Conservation (phyloP, 2,329 filamentous ascomycete genomes). For the Phaeosphaeria sp. region DNA sequence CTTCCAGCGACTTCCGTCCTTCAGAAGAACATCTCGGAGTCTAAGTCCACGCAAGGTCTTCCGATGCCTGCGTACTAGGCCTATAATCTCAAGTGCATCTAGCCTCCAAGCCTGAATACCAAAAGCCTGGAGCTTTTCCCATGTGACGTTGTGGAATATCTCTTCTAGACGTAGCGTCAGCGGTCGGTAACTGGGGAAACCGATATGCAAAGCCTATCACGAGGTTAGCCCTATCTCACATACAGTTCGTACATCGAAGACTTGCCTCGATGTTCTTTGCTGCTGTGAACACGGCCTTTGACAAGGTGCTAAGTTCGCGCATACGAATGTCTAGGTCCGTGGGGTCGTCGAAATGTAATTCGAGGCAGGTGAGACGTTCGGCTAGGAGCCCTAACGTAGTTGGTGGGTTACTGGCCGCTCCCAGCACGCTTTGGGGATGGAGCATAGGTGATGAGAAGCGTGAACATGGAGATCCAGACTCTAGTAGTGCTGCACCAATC, state of each 20-base stretch:
- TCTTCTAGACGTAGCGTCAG: conserved; percentile 64
- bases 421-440: conserved; percentile 64
- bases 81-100: conserved; percentile 65
- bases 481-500: conserved; percentile 63
- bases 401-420: conserved; percentile 56
- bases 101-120: conserved; percentile 71
- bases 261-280: conserved; percentile 55
- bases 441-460: conserved; percentile 69
- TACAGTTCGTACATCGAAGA: no score
- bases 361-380: conserved; percentile 65
- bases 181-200: conserved; percentile 65
- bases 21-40: conserved; percentile 66
- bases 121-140: conserved; percentile 67
- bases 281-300: conserved; percentile 63
- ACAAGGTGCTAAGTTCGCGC: conserved; percentile 62
- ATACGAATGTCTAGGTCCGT: conserved; percentile 64
- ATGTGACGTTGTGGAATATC: conserved; percentile 68
- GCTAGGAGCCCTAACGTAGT: conserved; percentile 59
- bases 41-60: conserved; percentile 65
- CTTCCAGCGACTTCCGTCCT: conserved; percentile 65
- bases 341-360: conserved; percentile 68
- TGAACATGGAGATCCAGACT: conserved; percentile 62
- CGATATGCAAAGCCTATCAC: conserved; percentile 66
- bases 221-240: neutral
- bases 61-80: conserved; percentile 62